These are phyloP conservation scores for Leptoxyphium fumago DNA, from an alignment of 2,329 filamentous ascomycete genomes.

Conservation along the genomic window DNA sequence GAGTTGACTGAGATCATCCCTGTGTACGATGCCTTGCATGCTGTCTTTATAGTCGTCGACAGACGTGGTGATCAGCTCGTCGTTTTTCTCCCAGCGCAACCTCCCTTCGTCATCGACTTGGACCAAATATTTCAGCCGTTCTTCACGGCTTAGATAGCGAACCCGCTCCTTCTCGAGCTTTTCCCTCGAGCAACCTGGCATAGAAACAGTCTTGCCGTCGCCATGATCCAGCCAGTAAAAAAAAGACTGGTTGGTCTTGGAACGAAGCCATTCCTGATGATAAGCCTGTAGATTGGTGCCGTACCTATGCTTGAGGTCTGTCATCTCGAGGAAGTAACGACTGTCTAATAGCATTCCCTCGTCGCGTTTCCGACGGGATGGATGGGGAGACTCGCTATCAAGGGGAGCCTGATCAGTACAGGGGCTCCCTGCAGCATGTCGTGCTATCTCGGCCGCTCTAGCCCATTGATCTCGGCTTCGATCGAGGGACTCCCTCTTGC, in stretches of 20 bases:
- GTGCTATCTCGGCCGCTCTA: slow-evolving; percentile 54
- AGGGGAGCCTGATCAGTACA: slow-evolving; percentile 14
- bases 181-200: slow-evolving; percentile 57
- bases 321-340: slow-evolving; percentile 72
- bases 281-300: slow-evolving; percentile 69
- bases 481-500: slow-evolving; percentile 3
- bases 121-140: slow-evolving; percentile 67
- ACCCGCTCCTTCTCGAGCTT: slow-evolving; percentile 64
- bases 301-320: slow-evolving; percentile 60
- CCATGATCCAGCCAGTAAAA: slow-evolving; percentile 86
- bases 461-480: slow-evolving; percentile 54
- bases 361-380: slow-evolving; percentile 25
- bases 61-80: slow-evolving; percentile 60
- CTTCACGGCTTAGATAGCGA: slow-evolving; percentile 70
- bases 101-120: slow-evolving; percentile 57
- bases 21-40: slow-evolving; percentile 42
- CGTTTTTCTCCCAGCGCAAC: slow-evolving; percentile 76
- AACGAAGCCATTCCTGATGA: slow-evolving; percentile 67
- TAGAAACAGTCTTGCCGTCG: slow-evolving; percentile 52
- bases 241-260: slow-evolving; percentile 67
- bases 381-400: slow-evolving; percentile 25
- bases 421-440: slow-evolving; percentile 56
- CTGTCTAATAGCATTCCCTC: slow-evolving; percentile 57
- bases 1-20: slow-evolving; percentile 16
- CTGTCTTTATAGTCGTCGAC: slow-evolving; percentile 60